phyloP scores from a whole-genome alignment of 306 rosid genomes.

The Acmispon strigosus region DNA sequence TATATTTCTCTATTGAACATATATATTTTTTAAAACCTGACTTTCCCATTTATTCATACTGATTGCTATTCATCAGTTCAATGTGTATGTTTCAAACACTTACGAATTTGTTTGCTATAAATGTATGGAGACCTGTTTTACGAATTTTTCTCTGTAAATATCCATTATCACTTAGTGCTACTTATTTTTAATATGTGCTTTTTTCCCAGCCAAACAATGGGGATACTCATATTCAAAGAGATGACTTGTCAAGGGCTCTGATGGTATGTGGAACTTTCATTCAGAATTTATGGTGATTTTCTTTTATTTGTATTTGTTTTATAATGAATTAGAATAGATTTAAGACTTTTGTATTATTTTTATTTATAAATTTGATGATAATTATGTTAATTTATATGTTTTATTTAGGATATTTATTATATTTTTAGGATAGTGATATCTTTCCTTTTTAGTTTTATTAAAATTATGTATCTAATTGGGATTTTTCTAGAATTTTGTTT shows the following conservation, averaged over 20 bases:
- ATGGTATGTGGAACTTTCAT: slow-evolving; percentile 56
- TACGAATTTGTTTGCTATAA: neutral
- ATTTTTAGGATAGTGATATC: no score
- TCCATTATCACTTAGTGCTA: slow-evolving; percentile 6
- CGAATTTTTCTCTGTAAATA: neutral
- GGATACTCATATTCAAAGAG: slow-evolving; percentile 60
- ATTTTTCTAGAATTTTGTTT: no score
- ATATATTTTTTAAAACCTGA: no score
- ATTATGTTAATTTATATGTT: neutral
- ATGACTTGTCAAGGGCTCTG: slow-evolving; percentile 70
- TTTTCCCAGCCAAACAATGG: slow-evolving; percentile 53
- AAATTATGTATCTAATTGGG: no score
- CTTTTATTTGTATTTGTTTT: slow-evolving; percentile 8
- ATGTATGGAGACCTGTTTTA: neutral
- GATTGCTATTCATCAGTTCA: slow-evolving; percentile 9
- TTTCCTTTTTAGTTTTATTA: no score
- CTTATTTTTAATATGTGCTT: slow-evolving; percentile 23
- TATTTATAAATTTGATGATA: neutral
- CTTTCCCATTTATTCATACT: neutral
- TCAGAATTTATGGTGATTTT: slow-evolving; percentile 7
- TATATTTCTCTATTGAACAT: slow-evolving; percentile 5
- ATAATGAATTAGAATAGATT: neutral
- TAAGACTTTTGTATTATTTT: neutral
- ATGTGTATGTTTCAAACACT: neutral
- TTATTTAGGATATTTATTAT: no score